Percentiles rank a stretch among this genome's conserved stretches.
These are phyloP conservation scores for Aspergillus sp. DNA, from an alignment of 2,329 filamentous ascomycete genomes.

Conservation along the genomic window DNA sequence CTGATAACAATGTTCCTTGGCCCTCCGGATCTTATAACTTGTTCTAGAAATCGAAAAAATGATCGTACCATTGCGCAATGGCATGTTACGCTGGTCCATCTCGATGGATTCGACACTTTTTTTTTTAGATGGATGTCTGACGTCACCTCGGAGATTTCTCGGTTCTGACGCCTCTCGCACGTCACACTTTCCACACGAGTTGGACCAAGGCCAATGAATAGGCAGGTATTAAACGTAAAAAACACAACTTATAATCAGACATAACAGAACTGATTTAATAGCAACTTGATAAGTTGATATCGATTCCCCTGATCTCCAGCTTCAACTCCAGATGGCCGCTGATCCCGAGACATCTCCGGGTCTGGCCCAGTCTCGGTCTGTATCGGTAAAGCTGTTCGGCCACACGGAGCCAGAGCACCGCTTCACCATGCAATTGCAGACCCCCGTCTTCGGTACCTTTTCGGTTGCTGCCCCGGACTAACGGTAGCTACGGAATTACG, in stretches of 20 bases:
- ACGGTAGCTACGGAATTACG: not conserved
- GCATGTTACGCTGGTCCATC: not conserved
- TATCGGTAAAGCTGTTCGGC: slow-evolving; percentile 36
- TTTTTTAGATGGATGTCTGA: slow-evolving; percentile 14
- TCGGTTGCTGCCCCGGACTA: not conserved
- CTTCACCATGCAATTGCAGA: not conserved
- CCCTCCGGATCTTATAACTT: not conserved
- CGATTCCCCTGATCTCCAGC: not conserved
- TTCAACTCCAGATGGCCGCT: not conserved
- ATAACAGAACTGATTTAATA: not conserved
- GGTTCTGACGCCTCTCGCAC: slow-evolving; percentile 10
- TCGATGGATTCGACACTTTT: not conserved
- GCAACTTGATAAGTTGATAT: not conserved
- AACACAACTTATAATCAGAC: not conserved
- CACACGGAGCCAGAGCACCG: slow-evolving; percentile 29
- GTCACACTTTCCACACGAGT: not conserved
- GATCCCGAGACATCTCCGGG: slow-evolving; percentile 17
- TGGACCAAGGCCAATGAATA: not conserved
- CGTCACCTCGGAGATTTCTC: slow-evolving; percentile 29
- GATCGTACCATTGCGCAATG: not conserved
- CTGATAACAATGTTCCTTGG: not conserved
- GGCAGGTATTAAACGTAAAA: not conserved
- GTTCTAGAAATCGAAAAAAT: not conserved
- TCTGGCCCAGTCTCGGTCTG: slow-evolving; percentile 30
- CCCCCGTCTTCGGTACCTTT: not conserved